phyloP scores from a whole-genome alignment of 495 filamentous ascomycete species.

The Neurospora tetrasperma region DNA sequence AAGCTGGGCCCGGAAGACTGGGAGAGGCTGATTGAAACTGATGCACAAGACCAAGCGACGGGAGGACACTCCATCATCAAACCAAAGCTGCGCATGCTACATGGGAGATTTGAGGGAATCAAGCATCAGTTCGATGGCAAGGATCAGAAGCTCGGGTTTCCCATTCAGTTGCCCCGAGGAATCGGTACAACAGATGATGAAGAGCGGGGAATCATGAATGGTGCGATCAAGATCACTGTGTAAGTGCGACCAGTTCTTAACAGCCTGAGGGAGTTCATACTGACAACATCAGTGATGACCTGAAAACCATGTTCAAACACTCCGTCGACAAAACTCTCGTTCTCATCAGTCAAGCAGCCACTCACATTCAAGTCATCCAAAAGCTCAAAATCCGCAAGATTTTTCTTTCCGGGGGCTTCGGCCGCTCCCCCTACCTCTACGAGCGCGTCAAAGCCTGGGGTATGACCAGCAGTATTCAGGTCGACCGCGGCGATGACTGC shows the following conservation, averaged over 20 bases:
- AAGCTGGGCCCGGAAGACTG: constrained; percentile 12
- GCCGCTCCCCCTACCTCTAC: constrained; percentile 13
- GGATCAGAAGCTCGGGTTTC: constrained; percentile 10
- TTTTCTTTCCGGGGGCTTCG: constrained; percentile 21
- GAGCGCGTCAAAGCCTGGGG: constrained; percentile 12
- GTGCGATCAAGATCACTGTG: constrained; percentile 12
- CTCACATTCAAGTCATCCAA: constrained; percentile 14
- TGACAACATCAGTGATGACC: constrained; percentile 9
- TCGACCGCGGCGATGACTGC: constrained; percentile 15
- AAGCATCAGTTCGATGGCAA: constrained; percentile 21
- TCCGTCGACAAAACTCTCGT: constrained; percentile 16
- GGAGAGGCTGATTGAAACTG: constrained; percentile 10
- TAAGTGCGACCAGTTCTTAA: not conserved
- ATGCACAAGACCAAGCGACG: constrained; percentile 5
- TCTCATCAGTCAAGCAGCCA: constrained; percentile 13
- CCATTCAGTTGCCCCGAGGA: constrained; percentile 10
- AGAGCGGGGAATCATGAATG: constrained; percentile 9
- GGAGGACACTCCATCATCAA: constrained; percentile 18
- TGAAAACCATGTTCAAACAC: constrained; percentile 12
- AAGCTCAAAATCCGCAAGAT: constrained; percentile 14
- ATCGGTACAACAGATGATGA: constrained; percentile 5
- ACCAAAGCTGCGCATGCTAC: constrained; percentile 13
- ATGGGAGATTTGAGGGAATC: constrained; percentile 18
- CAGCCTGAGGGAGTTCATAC: not conserved
- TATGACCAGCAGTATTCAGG: constrained; percentile 5